Evolutionary conservation across 768 basidiomycete species (phyloP).

Genomic region (Myochromella boudieri): DNA sequence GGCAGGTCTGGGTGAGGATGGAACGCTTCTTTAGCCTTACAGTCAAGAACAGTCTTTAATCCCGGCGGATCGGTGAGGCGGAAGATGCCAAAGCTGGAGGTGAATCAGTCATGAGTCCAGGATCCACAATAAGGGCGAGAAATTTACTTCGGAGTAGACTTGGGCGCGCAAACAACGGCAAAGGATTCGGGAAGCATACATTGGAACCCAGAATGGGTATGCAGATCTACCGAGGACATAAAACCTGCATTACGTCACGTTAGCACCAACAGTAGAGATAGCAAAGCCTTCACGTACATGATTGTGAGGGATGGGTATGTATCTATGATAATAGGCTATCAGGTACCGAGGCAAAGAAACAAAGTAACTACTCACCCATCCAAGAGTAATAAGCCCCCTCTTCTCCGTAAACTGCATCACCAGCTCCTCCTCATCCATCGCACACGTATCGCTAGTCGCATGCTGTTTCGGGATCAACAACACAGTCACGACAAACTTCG

Average conservation of each 20-base stretch:
- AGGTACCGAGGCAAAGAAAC: slow-evolving; percentile 2
- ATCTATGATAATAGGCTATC: slow-evolving; percentile 51
- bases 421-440: slow-evolving; percentile 88
- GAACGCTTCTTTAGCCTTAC: slow-evolving; percentile 72
- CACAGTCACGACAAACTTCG: slow-evolving; percentile 72
- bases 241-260: slow-evolving; percentile 50
- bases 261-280: neutral
- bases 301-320: slow-evolving; percentile 89
- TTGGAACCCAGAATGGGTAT: slow-evolving; percentile 90
- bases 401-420: slow-evolving; percentile 85
- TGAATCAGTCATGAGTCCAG: neutral
- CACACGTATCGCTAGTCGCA: slow-evolving; percentile 88
- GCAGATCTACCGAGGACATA: slow-evolving; percentile 93
- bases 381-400: slow-evolving; percentile 78
- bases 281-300: slow-evolving; percentile 50
- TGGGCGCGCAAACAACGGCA: slow-evolving; percentile 89
- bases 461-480: slow-evolving; percentile 87
- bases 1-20: slow-evolving; percentile 84
- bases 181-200: slow-evolving; percentile 89
- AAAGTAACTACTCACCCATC: slow-evolving; percentile 66
- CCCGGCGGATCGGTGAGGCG: slow-evolving; percentile 89
- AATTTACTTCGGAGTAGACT: slow-evolving; percentile 68
- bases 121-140: neutral
- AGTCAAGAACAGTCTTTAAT: slow-evolving; percentile 66
- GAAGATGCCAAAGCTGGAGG: slow-evolving; percentile 78